Conservation (phyloP, 2,329 filamentous ascomycete genomes). For the Ceratocystis variospora region DNA sequence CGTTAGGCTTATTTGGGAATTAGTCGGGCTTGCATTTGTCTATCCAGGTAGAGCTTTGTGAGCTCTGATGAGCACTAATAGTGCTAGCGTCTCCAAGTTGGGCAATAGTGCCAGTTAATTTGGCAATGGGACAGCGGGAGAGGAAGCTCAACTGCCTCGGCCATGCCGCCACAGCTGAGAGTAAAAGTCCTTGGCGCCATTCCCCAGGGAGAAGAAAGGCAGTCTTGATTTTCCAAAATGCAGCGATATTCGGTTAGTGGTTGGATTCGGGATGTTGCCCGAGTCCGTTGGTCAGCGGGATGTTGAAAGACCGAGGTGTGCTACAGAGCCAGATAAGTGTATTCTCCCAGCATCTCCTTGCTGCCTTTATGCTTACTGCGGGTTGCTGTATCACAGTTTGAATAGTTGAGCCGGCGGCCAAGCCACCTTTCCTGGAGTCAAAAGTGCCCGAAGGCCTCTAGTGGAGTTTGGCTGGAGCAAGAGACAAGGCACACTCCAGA, state of each 20-base stretch:
- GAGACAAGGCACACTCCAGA: not conserved
- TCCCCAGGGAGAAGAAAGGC: not conserved
- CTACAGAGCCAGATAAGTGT: not conserved
- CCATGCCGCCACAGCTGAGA: not conserved
- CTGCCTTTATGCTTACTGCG: not conserved
- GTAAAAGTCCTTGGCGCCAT: conserved; percentile 3
- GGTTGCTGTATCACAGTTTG: not conserved
- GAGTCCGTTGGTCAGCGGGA: not conserved
- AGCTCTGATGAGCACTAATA: not conserved
- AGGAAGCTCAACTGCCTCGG: not conserved
- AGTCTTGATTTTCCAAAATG: not conserved
- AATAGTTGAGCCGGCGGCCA: not conserved
- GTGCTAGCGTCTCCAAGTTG: not conserved
- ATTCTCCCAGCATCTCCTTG: not conserved
- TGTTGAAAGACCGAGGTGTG: not conserved
- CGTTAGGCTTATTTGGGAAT: not conserved
- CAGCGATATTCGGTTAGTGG: not conserved
- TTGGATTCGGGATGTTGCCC: not conserved
- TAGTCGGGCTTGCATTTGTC: not conserved
- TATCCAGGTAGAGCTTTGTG: not conserved
- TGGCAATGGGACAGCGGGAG: not conserved
- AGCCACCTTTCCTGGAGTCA: not conserved
- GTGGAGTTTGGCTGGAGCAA: not conserved
- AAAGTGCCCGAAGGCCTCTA: not conserved
- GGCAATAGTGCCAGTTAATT: not conserved